Evolutionary conservation across 441 rosid genomes (phyloP).

Genomic region (Arabidopsis lyrata): DNA sequence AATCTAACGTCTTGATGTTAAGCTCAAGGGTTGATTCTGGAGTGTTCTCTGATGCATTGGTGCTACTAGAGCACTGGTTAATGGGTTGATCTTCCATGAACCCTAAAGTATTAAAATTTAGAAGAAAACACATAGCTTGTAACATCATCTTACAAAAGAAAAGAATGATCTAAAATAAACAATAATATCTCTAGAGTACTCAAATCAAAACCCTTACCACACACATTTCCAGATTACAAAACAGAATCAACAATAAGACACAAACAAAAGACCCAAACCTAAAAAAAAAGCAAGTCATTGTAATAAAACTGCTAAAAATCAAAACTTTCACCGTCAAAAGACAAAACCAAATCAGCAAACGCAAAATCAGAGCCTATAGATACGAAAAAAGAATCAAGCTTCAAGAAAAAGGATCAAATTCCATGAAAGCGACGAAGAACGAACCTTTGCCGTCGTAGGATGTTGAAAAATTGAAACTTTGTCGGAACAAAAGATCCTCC

Average conservation of each 20-base stretch:
- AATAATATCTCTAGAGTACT: neutral
- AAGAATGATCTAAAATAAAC: constrained; percentile 3
- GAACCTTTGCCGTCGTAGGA: constrained; percentile 1
- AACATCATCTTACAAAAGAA: neutral
- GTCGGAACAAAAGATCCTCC: neutral
- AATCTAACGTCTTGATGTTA: constrained; percentile 88
- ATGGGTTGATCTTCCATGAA: constrained; percentile 71
- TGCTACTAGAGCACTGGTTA: constrained; percentile 64
- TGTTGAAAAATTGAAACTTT: neutral
- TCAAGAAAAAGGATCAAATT: neutral
- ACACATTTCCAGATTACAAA: neutral
- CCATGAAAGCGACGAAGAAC: neutral
- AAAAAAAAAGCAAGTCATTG: neutral
- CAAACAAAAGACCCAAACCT: constrained; percentile 21
- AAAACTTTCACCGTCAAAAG: neutral
- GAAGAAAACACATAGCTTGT: neutral
- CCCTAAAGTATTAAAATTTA: constrained; percentile 12
- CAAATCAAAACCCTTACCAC: neutral
- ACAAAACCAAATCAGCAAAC: neutral
- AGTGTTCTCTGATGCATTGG: constrained; percentile 54
- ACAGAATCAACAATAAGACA: constrained; percentile 20
- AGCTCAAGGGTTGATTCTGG: constrained; percentile 70
- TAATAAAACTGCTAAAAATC: neutral
- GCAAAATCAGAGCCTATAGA: neutral
- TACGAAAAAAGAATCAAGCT: neutral